Percentiles rank a stretch among this genome's conserved stretches.
Conservation (phyloP, 306 rosid species). For the Adenanthera pavonina region DNA sequence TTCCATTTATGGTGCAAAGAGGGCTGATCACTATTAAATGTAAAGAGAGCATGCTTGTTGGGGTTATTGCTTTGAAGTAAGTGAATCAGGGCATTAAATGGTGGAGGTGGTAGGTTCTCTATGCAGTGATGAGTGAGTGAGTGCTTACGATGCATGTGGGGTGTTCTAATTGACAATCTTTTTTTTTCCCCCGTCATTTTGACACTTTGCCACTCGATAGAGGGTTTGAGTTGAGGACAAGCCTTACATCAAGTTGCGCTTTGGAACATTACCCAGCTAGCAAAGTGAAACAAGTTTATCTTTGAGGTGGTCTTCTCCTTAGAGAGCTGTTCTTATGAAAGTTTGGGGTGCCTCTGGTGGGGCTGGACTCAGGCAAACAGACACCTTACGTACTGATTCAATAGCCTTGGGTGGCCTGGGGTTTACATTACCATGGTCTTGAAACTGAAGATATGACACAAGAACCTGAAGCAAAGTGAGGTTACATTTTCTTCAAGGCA, state of each 20-base stretch:
- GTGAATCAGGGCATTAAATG: background rate
- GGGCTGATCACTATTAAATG: background rate
- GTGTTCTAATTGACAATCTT: too few relatives aligned
- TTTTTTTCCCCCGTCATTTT: background rate
- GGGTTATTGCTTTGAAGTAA: background rate
- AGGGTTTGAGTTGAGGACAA: background rate
- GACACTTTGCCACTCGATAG: background rate
- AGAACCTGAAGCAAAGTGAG: background rate
- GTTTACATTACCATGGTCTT: background rate
- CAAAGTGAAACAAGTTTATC: background rate
- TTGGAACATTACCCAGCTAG: background rate
- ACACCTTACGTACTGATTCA: background rate
- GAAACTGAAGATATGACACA: constrained; percentile 1
- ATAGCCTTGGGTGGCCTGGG: background rate
- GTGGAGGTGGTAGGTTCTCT: background rate
- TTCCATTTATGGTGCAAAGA: background rate
- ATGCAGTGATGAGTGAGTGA: too few relatives aligned
- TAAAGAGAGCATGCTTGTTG: background rate
- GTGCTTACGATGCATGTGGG: too few relatives aligned
- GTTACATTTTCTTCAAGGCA: background rate
- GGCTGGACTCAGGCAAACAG: background rate
- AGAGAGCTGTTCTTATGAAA: background rate
- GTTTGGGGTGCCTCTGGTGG: background rate
- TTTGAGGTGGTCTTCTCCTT: background rate
- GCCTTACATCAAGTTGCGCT: background rate